Evolutionary conservation across 2,329 filamentous ascomycete genomes (phyloP).

Genomic region (Colletotrichum ledebouriae): DNA sequence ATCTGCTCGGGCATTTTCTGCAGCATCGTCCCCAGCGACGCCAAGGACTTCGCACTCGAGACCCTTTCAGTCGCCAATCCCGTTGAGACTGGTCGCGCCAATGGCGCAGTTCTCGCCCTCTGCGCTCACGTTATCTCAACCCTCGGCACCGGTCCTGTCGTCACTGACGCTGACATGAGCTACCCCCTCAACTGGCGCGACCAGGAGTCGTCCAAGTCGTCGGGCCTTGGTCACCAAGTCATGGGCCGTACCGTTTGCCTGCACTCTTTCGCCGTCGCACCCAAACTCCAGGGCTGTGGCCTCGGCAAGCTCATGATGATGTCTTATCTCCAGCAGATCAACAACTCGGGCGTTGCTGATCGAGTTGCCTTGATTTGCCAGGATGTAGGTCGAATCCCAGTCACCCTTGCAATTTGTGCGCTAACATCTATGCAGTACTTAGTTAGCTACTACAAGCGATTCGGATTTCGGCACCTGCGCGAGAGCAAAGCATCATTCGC

Average conservation of each 20-base stretch:
- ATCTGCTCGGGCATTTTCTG: constrained; percentile 86
- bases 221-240: constrained; percentile 76
- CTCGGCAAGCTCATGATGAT: constrained; percentile 81
- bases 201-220: constrained; percentile 50
- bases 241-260: constrained; percentile 81
- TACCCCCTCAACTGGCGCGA: constrained; percentile 77
- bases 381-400: constrained; percentile 63
- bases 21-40: constrained; percentile 64
- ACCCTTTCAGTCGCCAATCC: constrained; percentile 68
- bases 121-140: constrained; percentile 85
- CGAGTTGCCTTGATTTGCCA: constrained; percentile 83
- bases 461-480: constrained; percentile 79
- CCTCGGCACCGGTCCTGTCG: constrained; percentile 70
- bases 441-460: constrained; percentile 80
- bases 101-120: constrained; percentile 71
- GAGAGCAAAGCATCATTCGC: constrained; percentile 79
- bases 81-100: constrained; percentile 70
- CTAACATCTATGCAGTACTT: constrained; percentile 62
- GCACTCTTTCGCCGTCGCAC: constrained; percentile 85
- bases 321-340: constrained; percentile 83
- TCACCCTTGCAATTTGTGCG: constrained; percentile 3
- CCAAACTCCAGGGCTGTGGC: constrained; percentile 79
- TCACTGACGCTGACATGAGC: constrained; percentile 84
- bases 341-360: constrained; percentile 76
- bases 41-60: constrained; percentile 62